Evolutionary conservation across 1,284 basidiomycete species (phyloP).

Genomic region (Tremellales sp.): DNA sequence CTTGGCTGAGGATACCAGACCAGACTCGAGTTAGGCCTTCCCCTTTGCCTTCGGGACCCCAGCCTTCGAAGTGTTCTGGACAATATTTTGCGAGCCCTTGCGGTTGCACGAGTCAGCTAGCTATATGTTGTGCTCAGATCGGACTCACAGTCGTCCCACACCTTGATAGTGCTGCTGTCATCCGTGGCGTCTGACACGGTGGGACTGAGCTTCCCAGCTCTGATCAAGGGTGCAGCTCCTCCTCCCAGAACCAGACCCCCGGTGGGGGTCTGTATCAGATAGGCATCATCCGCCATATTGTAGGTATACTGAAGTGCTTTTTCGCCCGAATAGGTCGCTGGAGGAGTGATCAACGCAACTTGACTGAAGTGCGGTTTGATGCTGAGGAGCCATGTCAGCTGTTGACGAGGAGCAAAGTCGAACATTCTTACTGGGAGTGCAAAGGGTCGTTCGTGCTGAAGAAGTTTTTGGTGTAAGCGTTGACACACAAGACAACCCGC

Average conservation of each 20-base stretch:
- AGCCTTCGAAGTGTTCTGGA: conserved; percentile 16
- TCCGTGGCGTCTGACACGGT: too few relatives aligned
- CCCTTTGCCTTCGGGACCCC: conserved; percentile 22
- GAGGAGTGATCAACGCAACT: conserved; percentile 29
- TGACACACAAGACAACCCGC: conserved; percentile 17
- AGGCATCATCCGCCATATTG: conserved; percentile 13
- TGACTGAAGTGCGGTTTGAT: conserved; percentile 21
- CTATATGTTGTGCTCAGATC: background rate
- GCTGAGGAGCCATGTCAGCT: too few relatives aligned
- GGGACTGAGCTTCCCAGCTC: too few relatives aligned
- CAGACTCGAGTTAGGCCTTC: conserved; percentile 26
- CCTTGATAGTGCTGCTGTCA: conserved; percentile 9
- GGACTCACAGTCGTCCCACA: too few relatives aligned
- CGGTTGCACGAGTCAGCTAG: too few relatives aligned
- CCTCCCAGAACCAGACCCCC: conserved; percentile 14
- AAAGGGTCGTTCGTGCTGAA: conserved; percentile 10
- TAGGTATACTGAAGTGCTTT: conserved; percentile 13
- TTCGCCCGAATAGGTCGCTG: conserved; percentile 17
- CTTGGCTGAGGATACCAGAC: conserved; percentile 23
- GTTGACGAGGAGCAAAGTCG: too few relatives aligned
- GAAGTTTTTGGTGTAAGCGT: conserved; percentile 20
- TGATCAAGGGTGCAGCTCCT: too few relatives aligned
- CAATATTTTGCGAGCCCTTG: conserved; percentile 20
- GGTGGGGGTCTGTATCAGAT: conserved; percentile 18
- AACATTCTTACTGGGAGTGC: background rate